These are phyloP conservation scores for Psidium guajava DNA, from an alignment of 345 rosid genomes.

Conservation along the genomic window DNA sequence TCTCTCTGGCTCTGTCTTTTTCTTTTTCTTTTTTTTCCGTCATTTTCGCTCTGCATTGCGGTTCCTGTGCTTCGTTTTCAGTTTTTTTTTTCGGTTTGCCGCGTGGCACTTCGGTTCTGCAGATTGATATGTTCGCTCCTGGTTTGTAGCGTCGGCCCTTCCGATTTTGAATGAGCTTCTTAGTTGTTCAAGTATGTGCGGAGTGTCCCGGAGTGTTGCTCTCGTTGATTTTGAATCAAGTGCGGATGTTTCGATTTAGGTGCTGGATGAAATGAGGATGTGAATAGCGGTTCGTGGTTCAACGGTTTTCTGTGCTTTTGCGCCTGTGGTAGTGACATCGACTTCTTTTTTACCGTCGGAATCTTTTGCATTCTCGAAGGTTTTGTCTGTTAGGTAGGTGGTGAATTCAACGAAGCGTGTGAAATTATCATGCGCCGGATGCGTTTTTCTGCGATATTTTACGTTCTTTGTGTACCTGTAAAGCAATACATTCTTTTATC, in stretches of 20 bases:
- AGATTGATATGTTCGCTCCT: background rate
- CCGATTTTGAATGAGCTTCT: background rate
- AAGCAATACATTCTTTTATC: background rate
- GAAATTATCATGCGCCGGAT: background rate
- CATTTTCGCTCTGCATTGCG: background rate
- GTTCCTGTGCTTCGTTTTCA: background rate
- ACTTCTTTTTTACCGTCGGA: background rate
- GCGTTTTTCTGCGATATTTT: background rate
- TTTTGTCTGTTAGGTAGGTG: background rate
- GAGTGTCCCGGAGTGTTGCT: background rate
- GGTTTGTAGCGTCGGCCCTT: background rate
- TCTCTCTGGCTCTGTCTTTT: background rate
- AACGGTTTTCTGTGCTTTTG: background rate
- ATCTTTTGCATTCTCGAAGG: background rate
- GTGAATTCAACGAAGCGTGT: background rate
- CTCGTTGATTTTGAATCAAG: background rate
- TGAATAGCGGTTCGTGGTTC: background rate
- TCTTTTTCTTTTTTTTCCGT: too few species aligned
- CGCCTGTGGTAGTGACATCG: background rate
- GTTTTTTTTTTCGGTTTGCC: background rate
- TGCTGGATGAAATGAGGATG: background rate
- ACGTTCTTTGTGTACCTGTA: too few species aligned
- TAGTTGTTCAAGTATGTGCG: background rate
- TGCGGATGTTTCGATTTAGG: background rate
- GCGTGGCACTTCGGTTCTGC: background rate